Base-by-base conservation (phyloP, 164 flowering plant genomes). In the Cinnamomum chago region DNA sequence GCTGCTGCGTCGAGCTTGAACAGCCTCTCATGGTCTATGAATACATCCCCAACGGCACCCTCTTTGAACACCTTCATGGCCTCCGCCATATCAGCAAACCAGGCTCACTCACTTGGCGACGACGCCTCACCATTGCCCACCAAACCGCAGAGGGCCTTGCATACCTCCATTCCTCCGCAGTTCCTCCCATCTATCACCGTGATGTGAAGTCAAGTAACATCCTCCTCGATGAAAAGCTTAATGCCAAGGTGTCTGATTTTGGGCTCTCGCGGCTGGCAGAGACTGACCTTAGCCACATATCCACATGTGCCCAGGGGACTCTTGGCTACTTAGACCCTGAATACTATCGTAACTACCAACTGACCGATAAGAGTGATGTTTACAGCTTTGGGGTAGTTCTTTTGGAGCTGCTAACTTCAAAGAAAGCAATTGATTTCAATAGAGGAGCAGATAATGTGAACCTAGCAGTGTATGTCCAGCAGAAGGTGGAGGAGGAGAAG, bases 141-240 rank as follows among this genome's bases (percentile, higher is more conserved):
- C 76, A 77, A 20, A 77, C 76, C 1, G 76, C 76, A 2, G 76
- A 77, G 20, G 80, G 73, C 15, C 73, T 77, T 5, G 73, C 76
- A 12, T 77, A 77, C 70, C 80, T 77, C 47, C 80, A 77, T 60
- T 77, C 76, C 72, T 77, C 72, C 3, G 79, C 72, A 2, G 52
- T 68, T 14, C 68, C 79, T 0, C 76, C 79, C 14, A 77, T 77
- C 58, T 77, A 77, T 58, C 79, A 77, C 69, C 72, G 79, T 7
- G 79, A 77, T 33, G 79, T 77, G 60, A 77, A 77, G 65, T 72
- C 79, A 2, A 77, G 73, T 70, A 73, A 77, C 76, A 77, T 77
- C 50, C 73, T 77, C 30, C 69, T 77, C 5, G 79, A 77, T 22
- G 76, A 73, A 2, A 73, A 73, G 72, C 68, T 68, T 28, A 77